Percentiles rank a stretch among this genome's conserved stretches.
Conservation (phyloP, 2,329 filamentous ascomycete genomes). For the Xylariaceae sp. region DNA sequence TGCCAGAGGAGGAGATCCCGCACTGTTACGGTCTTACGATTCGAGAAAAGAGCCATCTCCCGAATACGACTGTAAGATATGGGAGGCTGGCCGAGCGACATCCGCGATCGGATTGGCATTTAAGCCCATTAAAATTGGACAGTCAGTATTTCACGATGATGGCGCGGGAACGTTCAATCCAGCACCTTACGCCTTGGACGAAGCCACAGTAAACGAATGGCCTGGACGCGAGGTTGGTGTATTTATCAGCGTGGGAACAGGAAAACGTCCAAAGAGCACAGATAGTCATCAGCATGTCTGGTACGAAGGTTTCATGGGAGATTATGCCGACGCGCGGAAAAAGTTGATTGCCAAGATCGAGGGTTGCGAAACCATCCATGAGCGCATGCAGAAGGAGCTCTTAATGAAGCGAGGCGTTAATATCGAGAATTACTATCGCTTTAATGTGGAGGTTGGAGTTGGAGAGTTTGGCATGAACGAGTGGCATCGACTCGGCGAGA, state of each 20-base stretch:
- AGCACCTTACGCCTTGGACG: constrained; percentile 75
- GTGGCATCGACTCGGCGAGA: constrained; percentile 89
- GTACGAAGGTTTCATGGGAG: constrained; percentile 91
- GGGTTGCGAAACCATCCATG: constrained; percentile 85
- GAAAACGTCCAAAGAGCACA: constrained; percentile 62
- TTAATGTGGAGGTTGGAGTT: constrained; percentile 96
- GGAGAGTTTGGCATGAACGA: constrained; percentile 99
- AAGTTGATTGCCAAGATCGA: constrained; percentile 89
- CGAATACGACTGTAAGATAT: constrained; percentile 91
- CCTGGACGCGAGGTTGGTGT: constrained; percentile 88
- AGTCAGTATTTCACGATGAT: constrained; percentile 91
- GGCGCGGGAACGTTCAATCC: constrained; percentile 90
- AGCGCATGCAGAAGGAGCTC: constrained; percentile 75
- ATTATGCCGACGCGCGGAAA: constrained; percentile 83
- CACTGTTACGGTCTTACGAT: constrained; percentile 86
- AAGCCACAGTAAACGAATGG: constrained; percentile 90
- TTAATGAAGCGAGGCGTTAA: constrained; percentile 73
- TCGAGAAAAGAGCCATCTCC: constrained; percentile 85
- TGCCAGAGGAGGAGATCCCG: constrained; percentile 58
- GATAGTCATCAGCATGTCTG: constrained; percentile 71
- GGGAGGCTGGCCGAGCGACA: constrained; percentile 95
- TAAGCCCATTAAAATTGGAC: constrained; percentile 90
- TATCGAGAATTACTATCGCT: constrained; percentile 83
- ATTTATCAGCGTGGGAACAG: constrained; percentile 91
- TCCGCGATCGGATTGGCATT: constrained; percentile 87